Conservation (phyloP, 495 filamentous ascomycete species). For the Penicillium odoratum region DNA sequence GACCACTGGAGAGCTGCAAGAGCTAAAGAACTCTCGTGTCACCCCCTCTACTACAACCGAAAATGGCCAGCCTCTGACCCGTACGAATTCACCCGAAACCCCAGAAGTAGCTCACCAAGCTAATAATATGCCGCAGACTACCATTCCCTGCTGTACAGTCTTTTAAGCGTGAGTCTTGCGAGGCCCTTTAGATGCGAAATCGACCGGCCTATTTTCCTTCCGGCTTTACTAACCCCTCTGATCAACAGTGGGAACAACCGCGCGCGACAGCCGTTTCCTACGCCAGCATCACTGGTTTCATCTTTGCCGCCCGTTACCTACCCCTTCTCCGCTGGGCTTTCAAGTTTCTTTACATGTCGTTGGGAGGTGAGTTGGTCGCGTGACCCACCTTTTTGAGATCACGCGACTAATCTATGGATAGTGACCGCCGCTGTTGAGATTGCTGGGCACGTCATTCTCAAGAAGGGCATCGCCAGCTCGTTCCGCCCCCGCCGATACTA, state of each 20-base stretch:
- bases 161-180: slow-evolving; percentile 63
- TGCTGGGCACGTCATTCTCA: slow-evolving; percentile 71
- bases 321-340: slow-evolving; percentile 85
- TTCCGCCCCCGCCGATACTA: slow-evolving; percentile 91
- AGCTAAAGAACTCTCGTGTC: slow-evolving; percentile 68
- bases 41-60: slow-evolving; percentile 67
- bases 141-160: slow-evolving; percentile 90
- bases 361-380: slow-evolving; percentile 57
- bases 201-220: background rate
- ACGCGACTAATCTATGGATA: slow-evolving; percentile 23
- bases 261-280: slow-evolving; percentile 87
- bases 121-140: slow-evolving; percentile 56
- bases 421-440: slow-evolving; percentile 77
- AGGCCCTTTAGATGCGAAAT: background rate
- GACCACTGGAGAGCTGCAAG: slow-evolving; percentile 71
- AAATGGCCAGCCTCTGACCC: slow-evolving; percentile 86
- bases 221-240: slow-evolving; percentile 28
- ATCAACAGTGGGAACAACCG: slow-evolving; percentile 62
- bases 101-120: background rate
- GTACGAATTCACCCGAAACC: slow-evolving; percentile 37
- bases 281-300: slow-evolving; percentile 67
- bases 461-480: slow-evolving; percentile 77
- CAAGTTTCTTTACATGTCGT: slow-evolving; percentile 72
- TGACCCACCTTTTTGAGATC: slow-evolving; percentile 9
- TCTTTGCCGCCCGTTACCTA: slow-evolving; percentile 88